Evolutionary conservation across 2,329 filamentous ascomycete genomes (phyloP).

Genomic region (Nemania serpens): DNA sequence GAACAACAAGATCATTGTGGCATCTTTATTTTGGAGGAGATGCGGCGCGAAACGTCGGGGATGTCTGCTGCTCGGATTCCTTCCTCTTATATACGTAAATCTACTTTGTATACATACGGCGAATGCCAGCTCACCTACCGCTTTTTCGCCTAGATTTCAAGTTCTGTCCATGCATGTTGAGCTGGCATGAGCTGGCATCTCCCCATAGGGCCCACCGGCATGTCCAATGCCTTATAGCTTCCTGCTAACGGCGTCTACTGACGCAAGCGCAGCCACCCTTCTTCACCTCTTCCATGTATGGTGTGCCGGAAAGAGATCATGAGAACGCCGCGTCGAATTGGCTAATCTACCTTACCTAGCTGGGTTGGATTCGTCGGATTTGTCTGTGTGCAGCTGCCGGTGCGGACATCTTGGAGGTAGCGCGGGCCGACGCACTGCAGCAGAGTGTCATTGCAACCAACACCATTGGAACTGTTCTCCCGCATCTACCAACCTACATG

Average conservation of each 20-base stretch:
- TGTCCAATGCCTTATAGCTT: conserved; percentile 35
- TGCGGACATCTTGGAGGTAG: conserved; percentile 13
- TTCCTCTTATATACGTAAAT: conserved; percentile 34
- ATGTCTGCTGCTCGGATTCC: conserved; percentile 18
- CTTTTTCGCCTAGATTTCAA: conserved; percentile 42
- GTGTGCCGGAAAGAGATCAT: conserved; percentile 20
- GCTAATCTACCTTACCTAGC: not conserved
- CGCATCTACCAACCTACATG: not conserved
- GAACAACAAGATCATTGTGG: not conserved
- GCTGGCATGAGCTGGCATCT: conserved; percentile 42
- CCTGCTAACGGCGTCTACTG: conserved; percentile 26
- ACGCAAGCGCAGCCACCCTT: conserved; percentile 27
- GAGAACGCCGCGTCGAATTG: conserved; percentile 17
- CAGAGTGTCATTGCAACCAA: conserved; percentile 16
- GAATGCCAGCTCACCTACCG: conserved; percentile 40
- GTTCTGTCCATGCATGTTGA: conserved; percentile 44
- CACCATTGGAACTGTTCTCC: not conserved
- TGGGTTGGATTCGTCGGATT: conserved; percentile 19
- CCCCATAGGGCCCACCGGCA: conserved; percentile 41
- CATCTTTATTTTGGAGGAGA: too few relatives aligned
- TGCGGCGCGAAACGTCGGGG: not conserved
- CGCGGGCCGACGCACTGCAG: conserved; percentile 25
- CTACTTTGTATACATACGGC: conserved; percentile 15
- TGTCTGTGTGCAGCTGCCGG: conserved; percentile 17
- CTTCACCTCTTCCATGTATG: conserved; percentile 18